Evolutionary conservation across 306 rosid genomes (phyloP), one percentile per base, ranked within the genome.

Genomic region (Citrullus colocynthis): DNA sequence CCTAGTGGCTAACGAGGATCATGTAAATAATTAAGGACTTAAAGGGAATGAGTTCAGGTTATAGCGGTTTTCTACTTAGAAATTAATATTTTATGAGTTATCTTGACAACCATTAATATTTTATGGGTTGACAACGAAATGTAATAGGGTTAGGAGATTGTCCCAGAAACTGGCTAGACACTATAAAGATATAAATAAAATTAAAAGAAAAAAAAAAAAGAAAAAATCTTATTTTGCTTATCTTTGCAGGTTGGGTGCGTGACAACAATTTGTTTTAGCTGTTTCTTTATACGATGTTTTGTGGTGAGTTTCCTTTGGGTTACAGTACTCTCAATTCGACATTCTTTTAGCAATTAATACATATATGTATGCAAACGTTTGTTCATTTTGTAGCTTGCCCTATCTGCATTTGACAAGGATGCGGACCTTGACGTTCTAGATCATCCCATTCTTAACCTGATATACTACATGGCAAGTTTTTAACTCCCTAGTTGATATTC

Each of bases 221-320:
- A 24, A 24, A 24, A 49, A 49, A 13, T 4, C 18, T 41, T 73
- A 16, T 13, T 73, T 73, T 15, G 21, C 62, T 51, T 49, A 48
- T 13, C 51, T 28, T 80, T 75, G 78, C 89, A 92, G 96, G 97
- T 92, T 78, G 97, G 96, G 54, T 85, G 85, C 14, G 91, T 92
- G 71, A 92, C 97, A 45, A 80, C 81, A 42, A 85, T 92, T 54
- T 92, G 97, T 62, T 92, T 90, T 82, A 78, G 88, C 37, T 88
- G 96, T 80, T 92, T 92, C 87, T 16, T 90, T 83, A 88, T 92
- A 82, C 84, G 97, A 88, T 90, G 97, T 83, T 41, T 63, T 73
- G 76, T 90, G 89, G 97, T 92, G 67, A 88, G 97, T 81, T 60
- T 78, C 49, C 74, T 74, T 80, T 75, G 58, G 78, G 44, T 66